Evolutionary conservation across 2,329 filamentous ascomycete genomes (phyloP).

Genomic region (Endoconidiophora polonica): DNA sequence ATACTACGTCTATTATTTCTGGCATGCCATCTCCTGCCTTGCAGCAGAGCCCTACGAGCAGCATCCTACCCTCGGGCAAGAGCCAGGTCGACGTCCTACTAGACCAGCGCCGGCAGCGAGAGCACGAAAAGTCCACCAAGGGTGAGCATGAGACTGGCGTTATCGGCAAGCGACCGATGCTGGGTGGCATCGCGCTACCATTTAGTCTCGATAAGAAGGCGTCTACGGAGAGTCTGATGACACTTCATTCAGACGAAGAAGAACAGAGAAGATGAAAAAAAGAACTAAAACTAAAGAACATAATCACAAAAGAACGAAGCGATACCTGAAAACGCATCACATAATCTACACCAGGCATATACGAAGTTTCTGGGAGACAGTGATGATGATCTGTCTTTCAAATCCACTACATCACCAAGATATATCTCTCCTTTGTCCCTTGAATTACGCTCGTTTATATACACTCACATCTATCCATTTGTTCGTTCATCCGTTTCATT

Average conservation of each 20-base stretch:
- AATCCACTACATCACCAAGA: too few relatives aligned
- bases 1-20: neutral
- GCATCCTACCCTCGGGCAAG: neutral
- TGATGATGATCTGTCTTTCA: too few relatives aligned
- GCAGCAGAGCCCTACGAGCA: neutral
- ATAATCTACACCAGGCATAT: too few relatives aligned
- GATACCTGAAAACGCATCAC: too few relatives aligned
- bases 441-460: neutral
- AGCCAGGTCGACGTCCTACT: conserved; percentile 8
- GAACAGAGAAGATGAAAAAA: conserved; percentile 10
- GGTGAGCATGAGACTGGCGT: conserved; percentile 31
- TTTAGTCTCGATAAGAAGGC: conserved; percentile 51
- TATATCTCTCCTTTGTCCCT: too few relatives aligned
- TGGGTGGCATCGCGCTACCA: conserved; percentile 54
- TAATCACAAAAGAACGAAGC: conserved; percentile 12
- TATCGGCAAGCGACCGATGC: conserved; percentile 45
- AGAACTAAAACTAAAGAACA: neutral
- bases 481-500: conserved; percentile 2
- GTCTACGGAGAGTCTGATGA: conserved; percentile 54
- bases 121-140: conserved; percentile 17
- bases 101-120: conserved; percentile 4
- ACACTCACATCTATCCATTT: neutral
- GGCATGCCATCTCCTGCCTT: neutral
- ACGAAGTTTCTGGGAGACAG: too few relatives aligned
- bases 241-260: conserved; percentile 32